Evolutionary conservation across 257 asterid species (phyloP).

Genomic region (Verbascum thapsus): DNA sequence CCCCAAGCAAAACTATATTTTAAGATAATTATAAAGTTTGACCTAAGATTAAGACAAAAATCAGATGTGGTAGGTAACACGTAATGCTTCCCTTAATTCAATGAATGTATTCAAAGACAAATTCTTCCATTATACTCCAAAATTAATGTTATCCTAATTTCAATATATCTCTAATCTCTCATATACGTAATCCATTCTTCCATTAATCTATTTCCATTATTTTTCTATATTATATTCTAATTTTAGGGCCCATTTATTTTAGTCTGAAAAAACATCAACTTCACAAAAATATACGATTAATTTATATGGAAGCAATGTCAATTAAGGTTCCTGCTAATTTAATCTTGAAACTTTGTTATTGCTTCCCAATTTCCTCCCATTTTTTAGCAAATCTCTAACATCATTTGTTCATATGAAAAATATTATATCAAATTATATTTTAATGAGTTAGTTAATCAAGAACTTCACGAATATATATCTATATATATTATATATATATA

Average conservation of each 20-base stretch:
- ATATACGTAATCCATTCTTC: slow-evolving; percentile 19
- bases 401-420: slow-evolving; percentile 23
- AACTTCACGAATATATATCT: too few relatives aligned
- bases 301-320: slow-evolving; percentile 12
- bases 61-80: slow-evolving; percentile 10
- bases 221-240: neutral
- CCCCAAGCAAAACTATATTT: neutral
- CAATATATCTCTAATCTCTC: neutral
- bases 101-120: slow-evolving; percentile 19
- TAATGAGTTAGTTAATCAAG: too few relatives aligned
- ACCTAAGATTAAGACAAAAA: neutral
- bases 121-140: slow-evolving; percentile 26
- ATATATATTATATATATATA: too few relatives aligned
- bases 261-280: slow-evolving; percentile 1
- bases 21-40: neutral
- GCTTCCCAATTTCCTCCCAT: slow-evolving; percentile 8
- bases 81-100: slow-evolving; percentile 23
- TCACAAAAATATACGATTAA: neutral
- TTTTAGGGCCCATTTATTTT: neutral
- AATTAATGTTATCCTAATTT: slow-evolving; percentile 16
- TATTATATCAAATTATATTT: neutral
- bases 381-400: slow-evolving; percentile 3
- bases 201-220: neutral
- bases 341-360: neutral
- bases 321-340: neutral